A percentile compares a stretch with the other conserved stretches of the same genome.
These are phyloP conservation scores for Termitomyces sp. DNA, from an alignment of 768 basidiomycete species.

Conservation along the genomic window DNA sequence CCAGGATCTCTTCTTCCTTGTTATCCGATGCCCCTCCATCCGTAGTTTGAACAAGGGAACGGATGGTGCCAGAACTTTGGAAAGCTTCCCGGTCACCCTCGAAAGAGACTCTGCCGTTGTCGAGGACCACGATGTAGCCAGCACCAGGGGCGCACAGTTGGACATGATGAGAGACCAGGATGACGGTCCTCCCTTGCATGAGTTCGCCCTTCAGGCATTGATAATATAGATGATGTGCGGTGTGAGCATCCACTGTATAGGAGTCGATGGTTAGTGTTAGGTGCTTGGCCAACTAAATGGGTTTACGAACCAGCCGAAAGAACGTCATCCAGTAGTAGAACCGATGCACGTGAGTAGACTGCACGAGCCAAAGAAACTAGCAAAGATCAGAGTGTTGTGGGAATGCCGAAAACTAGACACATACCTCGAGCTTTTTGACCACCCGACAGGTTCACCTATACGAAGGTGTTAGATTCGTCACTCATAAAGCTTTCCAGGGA, in stretches of 20 bases:
- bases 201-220: slow-evolving; percentile 82
- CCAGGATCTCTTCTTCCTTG: slow-evolving; percentile 37
- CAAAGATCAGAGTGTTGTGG: background rate
- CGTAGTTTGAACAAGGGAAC: slow-evolving; percentile 57
- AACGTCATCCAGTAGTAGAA: slow-evolving; percentile 83
- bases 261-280: slow-evolving; percentile 1
- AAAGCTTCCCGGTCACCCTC: slow-evolving; percentile 64
- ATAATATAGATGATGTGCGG: slow-evolving; percentile 81
- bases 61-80: slow-evolving; percentile 59
- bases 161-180: slow-evolving; percentile 94
- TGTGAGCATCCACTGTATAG: slow-evolving; percentile 78
- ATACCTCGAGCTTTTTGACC: slow-evolving; percentile 65
- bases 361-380: slow-evolving; percentile 75
- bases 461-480: too few relatives aligned
- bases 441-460: slow-evolving; percentile 46
- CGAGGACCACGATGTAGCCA: slow-evolving; percentile 74
- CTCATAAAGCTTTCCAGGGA: background rate
- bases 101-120: slow-evolving; percentile 76
- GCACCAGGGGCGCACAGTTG: slow-evolving; percentile 82
- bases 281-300: background rate
- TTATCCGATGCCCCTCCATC: slow-evolving; percentile 15
- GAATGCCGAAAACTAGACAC: slow-evolving; percentile 2
- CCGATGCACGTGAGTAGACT: slow-evolving; percentile 82
- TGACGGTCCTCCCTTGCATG: slow-evolving; percentile 73
- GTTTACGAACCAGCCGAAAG: slow-evolving; percentile 41